Conservation (phyloP, 345 rosid species). For the Adansonia digitata region DNA sequence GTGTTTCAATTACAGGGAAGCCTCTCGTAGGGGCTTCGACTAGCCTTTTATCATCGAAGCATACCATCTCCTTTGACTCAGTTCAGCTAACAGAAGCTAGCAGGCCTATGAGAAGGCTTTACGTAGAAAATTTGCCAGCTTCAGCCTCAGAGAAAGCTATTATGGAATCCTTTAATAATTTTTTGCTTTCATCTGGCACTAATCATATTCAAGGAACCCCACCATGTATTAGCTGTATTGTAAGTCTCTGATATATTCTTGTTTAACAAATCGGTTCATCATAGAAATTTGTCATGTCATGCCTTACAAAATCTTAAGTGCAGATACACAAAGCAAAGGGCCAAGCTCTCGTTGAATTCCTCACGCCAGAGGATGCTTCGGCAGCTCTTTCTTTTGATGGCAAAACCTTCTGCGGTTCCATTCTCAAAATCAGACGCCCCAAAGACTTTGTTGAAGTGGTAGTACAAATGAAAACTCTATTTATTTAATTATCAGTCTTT, state of each 20-base stretch:
- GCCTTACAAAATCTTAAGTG: too few species aligned
- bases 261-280: conserved; percentile 14
- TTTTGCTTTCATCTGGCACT: conserved; percentile 61
- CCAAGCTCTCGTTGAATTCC: conserved; percentile 90
- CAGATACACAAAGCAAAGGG: too few species aligned
- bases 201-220: conserved; percentile 57
- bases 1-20: conserved; percentile 33
- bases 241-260: conserved; percentile 41
- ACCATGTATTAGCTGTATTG: conserved; percentile 92
- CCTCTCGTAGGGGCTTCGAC: conserved; percentile 35
- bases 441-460: conserved; percentile 75
- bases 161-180: conserved; percentile 55
- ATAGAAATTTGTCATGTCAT: conserved; percentile 10
- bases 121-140: conserved; percentile 72
- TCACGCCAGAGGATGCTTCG: conserved; percentile 92
- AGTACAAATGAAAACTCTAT: conserved; percentile 49
- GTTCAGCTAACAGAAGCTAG: conserved; percentile 86
- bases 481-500: conserved; percentile 9
- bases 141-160: conserved; percentile 77
- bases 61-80: conserved; percentile 46
- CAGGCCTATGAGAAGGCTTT: conserved; percentile 83
- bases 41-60: conserved; percentile 30
- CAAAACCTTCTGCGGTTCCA: conserved; percentile 49
- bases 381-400: conserved; percentile 87
- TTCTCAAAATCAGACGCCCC: conserved; percentile 78